A percentile compares a stretch with the other conserved stretches of the same genome.
Conservation (phyloP, 2,329 filamentous ascomycete species). For the Alternaria longipes region DNA sequence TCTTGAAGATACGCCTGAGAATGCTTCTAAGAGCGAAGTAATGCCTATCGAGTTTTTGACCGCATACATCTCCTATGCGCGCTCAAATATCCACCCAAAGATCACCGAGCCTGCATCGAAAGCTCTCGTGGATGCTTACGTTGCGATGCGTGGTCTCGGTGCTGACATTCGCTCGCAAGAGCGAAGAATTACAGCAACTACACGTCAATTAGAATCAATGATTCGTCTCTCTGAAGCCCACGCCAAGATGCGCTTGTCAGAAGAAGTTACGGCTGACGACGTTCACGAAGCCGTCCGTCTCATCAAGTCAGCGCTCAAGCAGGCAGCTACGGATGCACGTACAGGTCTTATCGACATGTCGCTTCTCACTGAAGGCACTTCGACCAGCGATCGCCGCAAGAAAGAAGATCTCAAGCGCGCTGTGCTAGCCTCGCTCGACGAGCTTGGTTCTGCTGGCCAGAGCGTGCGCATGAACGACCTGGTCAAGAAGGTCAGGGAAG, state of each 20-base stretch:
- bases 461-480: constrained; percentile 82
- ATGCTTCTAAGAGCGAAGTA: constrained; percentile 80
- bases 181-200: constrained; percentile 97
- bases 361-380: constrained; percentile 92
- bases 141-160: constrained; percentile 93
- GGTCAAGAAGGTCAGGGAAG: constrained; percentile 73
- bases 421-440: constrained; percentile 78
- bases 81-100: constrained; percentile 81
- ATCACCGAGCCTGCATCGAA: constrained; percentile 82
- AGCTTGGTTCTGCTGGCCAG: constrained; percentile 69
- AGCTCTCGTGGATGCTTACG: constrained; percentile 86
- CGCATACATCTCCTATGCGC: constrained; percentile 95
- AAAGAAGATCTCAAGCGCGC: constrained; percentile 86
- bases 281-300: constrained; percentile 91
- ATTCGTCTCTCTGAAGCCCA: constrained; percentile 96
- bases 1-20: constrained; percentile 90
- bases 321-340: constrained; percentile 91
- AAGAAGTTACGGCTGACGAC: constrained; percentile 79
- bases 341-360: constrained; percentile 97
- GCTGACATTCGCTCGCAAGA: constrained; percentile 76
- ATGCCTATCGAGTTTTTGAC: constrained; percentile 91
- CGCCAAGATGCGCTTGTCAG: constrained; percentile 92
- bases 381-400: constrained; percentile 82
- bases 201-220: constrained; percentile 96
- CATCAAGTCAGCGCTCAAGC: constrained; percentile 94